Conservation (phyloP, 2,329 filamentous ascomycete genomes). For the Colletotrichum abscissum region DNA sequence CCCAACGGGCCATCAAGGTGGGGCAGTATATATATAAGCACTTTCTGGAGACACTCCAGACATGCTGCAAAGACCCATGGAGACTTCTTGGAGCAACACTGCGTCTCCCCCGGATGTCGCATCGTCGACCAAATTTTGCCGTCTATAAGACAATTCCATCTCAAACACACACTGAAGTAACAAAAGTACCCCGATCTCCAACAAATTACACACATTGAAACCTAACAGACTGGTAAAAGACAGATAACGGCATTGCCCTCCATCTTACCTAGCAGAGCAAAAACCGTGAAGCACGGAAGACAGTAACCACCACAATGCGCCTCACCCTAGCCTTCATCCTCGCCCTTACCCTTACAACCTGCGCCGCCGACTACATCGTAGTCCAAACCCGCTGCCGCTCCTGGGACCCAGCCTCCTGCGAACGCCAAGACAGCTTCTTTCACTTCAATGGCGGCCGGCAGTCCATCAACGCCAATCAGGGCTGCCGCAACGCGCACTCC, state of each 20-base stretch:
- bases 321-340: neutral
- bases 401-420: neutral
- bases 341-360: neutral
- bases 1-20: neutral
- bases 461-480: neutral
- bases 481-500: neutral
- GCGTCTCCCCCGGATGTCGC: too few relatives aligned
- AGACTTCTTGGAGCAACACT: too few relatives aligned
- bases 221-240: too few relatives aligned
- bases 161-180: too few relatives aligned
- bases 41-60: too few relatives aligned
- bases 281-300: neutral
- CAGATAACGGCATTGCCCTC: too few relatives aligned
- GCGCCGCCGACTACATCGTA: neutral
- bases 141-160: too few relatives aligned
- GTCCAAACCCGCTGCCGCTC: neutral
- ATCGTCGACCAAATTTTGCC: too few relatives aligned
- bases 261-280: neutral
- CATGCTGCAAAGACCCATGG: too few relatives aligned
- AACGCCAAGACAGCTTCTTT: neutral
- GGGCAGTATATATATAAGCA: too few relatives aligned
- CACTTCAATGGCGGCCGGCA: neutral
- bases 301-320: neutral
- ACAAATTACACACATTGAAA: too few relatives aligned
- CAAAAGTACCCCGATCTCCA: too few relatives aligned